Base-by-base conservation (phyloP, 352 stramenopile genomes). In the Globisporangium viniferum region DNA sequence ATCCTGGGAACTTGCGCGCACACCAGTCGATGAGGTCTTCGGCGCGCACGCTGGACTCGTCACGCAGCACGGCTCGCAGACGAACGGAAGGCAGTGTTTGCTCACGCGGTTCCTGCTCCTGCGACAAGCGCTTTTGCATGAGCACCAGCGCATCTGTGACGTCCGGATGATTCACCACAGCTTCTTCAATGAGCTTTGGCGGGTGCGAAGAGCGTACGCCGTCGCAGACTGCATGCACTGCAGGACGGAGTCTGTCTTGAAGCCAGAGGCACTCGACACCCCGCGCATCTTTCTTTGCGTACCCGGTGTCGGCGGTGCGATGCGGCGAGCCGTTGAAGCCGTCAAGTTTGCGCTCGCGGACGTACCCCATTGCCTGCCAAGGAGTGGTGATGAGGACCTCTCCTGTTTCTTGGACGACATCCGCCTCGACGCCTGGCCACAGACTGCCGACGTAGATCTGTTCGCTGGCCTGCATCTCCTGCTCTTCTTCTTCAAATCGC, bases 281-380 rank as follows among this genome's bases (percentile, higher is more conserved):
- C n/a, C 70, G 20, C n/a, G 36, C 41, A 15, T 73, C 67, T 12
- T 35, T 14, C 44, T 60, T 36, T 3, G 80, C 31, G 35, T 67
- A 58, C 0, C 86, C 87, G 57, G 83, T 71, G 41, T 96, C 89
- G 15, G 79, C 85, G 9, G 86, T 93, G 58, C 76, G 71, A 69
- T 90, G 81, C 5, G 64, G 71, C 14, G 69, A 66, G 24, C 67
- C 71, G 51, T 79, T 54, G 59, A 82, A 83, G 33, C 76, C 79
- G 41, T 82, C 63, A 4, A 96, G 72, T 22, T 61, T 49, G n/a
- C 74, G 55, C 20, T 87, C 60, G 35, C 79, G 77, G 5, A 95
- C 80, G 69, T 96, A 96, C 0, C 89, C 89, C 31, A 84, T 64
- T 29, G 80, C 84, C 65, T 95, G 86, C 87, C 88, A 96, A 15